A percentile compares a stretch with the other conserved stretches of the same genome.
phyloP scores from a whole-genome alignment of 2,329 filamentous ascomycete species.

The Epichloe hybrida region DNA sequence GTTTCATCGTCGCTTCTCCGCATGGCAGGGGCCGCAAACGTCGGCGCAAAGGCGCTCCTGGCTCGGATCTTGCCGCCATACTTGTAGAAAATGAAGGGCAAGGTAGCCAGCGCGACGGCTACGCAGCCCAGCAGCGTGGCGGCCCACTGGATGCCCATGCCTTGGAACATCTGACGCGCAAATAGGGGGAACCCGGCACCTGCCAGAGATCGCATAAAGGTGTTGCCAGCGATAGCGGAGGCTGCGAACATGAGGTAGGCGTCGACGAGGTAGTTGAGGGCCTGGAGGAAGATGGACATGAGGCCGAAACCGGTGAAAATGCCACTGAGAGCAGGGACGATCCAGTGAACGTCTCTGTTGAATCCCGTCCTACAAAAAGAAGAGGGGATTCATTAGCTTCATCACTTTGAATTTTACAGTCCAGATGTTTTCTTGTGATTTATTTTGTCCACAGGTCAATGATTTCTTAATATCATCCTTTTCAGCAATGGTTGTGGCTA shows the following conservation, averaged over 20 bases:
- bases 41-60: constrained; percentile 43
- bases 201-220: constrained; percentile 64
- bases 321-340: constrained; percentile 47
- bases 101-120: constrained; percentile 42
- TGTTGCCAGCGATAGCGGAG: constrained; percentile 71
- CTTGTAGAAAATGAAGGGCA: constrained; percentile 48
- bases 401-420: no score
- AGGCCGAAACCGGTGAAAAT: constrained; percentile 60
- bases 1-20: constrained; percentile 10
- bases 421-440: no score
- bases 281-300: constrained; percentile 70
- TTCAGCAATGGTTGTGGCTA: no score
- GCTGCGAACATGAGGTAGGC: constrained; percentile 61
- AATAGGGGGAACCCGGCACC: constrained; percentile 70
- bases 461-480: no score
- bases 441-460: no score
- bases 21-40: constrained; percentile 13
- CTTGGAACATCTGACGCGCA: constrained; percentile 54
- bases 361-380: constrained; percentile 38
- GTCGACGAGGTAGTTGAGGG: constrained; percentile 71
- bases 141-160: constrained; percentile 49
- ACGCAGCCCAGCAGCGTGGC: constrained; percentile 49
- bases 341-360: constrained; percentile 44
- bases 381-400: background rate
- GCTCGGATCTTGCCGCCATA: constrained; percentile 45